These are phyloP conservation scores for Magnolia sinica DNA, from an alignment of 164 flowering plant genomes.

Conservation along the genomic window DNA sequence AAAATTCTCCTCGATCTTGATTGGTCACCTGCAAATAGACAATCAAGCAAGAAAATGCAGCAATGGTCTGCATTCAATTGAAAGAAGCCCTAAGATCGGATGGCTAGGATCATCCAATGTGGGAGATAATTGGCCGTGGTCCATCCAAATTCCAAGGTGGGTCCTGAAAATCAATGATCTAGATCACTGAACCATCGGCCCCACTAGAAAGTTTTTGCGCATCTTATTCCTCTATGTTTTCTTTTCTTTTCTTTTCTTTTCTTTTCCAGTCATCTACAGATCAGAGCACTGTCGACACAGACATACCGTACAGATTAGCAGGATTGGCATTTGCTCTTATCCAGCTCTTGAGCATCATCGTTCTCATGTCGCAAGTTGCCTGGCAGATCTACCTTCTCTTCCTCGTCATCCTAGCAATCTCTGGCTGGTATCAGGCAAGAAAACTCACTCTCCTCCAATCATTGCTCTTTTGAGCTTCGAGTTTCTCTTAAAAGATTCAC, in stretches of 20 bases:
- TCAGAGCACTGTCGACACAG: constrained; percentile 78
- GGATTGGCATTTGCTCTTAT: constrained; percentile 76
- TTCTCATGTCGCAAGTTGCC: constrained; percentile 68
- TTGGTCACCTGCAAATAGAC: background rate
- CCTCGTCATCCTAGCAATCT: constrained; percentile 49
- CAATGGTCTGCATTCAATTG: no score
- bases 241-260: background rate
- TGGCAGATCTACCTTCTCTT: constrained; percentile 71
- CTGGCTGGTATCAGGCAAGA: constrained; percentile 77
- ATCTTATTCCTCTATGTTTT: background rate
- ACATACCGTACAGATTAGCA: constrained; percentile 80
- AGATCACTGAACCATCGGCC: background rate
- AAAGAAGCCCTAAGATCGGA: no score
- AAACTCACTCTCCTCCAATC: background rate
- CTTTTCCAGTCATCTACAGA: constrained; percentile 66
- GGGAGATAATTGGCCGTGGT: background rate
- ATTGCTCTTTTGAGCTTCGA: no score
- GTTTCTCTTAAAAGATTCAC: no score
- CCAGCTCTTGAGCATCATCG: constrained; percentile 63
- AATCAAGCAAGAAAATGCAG: background rate
- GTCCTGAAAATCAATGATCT: background rate
- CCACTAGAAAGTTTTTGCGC: background rate
- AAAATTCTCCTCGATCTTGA: background rate
- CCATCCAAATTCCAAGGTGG: no score
- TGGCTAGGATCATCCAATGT: background rate